Conservation (phyloP, 129 eudicot genomes). For the Ambrosia trifida region DNA sequence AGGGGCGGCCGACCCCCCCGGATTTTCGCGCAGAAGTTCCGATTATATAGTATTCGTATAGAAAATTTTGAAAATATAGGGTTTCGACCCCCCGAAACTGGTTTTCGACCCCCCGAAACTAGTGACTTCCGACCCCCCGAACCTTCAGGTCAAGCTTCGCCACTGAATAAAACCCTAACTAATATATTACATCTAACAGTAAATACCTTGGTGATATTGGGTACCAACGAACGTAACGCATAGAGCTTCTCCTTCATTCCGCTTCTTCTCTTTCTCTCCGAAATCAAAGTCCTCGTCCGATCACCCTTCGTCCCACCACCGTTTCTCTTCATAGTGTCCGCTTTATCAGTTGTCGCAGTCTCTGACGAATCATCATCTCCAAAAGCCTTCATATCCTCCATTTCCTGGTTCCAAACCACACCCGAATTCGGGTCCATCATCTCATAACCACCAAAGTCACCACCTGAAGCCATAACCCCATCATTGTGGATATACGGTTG, state of each 20-base stretch:
- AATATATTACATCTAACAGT: no score
- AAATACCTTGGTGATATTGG: constrained; percentile 76
- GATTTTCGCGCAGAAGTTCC: no score
- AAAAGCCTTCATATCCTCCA: constrained; percentile 27
- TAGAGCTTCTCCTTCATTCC: constrained; percentile 92
- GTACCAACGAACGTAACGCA: constrained; percentile 76
- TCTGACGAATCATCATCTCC: constrained; percentile 46
- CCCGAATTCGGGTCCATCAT: constrained; percentile 23
- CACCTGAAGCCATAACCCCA: neutral
- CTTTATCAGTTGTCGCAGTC: constrained; percentile 27
- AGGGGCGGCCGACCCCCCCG: no score
- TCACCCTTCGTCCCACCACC: constrained; percentile 41
- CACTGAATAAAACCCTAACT: no score
- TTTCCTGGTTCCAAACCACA: constrained; percentile 14
- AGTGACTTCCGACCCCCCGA: no score
- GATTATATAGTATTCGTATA: no score
- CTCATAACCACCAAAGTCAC: constrained; percentile 6
- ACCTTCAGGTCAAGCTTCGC: no score
- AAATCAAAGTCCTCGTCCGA: constrained; percentile 64
- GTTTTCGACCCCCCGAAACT: no score
- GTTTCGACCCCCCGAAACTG: no score
- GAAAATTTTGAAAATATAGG: no score
- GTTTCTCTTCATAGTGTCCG: constrained; percentile 23
- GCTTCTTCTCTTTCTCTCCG: constrained; percentile 75
- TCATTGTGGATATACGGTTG: constrained; percentile 17